Evolutionary conservation across 768 basidiomycete genomes (phyloP), one percentile per base, ranked within the genome.

Genomic region (Pleurotus citrinopileatus): DNA sequence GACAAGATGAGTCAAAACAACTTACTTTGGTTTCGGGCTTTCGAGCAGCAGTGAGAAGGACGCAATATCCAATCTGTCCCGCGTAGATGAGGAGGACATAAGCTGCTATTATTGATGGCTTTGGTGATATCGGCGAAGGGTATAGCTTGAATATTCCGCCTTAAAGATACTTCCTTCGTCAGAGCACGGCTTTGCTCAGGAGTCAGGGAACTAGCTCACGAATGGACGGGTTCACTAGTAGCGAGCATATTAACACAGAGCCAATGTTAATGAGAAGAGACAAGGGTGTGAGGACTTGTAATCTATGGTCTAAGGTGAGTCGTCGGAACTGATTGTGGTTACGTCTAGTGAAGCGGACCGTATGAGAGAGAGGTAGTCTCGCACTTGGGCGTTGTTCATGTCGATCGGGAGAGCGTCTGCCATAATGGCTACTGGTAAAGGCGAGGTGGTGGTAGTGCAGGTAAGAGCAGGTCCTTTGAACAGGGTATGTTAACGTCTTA

Each of bases 251-350:
- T 29, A 88, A 61, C 44, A 87, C 73, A 1, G 83, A 76, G 0
- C 85, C 87, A 38, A 95, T 83, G 63, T 89, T 89, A 54, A 94
- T 81, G 59, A 94, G 77, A 7, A 96, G 75, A 1, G 89, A 88
- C 1, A 96, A 73, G 0, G 94, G 94, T 0, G 93, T 93, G 42
- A 94, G 71, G 19, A 96, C 90, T 65, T 97, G 94, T 3, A 97
- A 78, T 43, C 89, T 81, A 56, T 37, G 1, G 3, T 2, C 2
- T 22, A 19, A 6, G 54, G 25, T 50, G 34, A 23, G 48, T 37
- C 7, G 48, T 37, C 22, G 34, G 29, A 20, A 36, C 48, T 32
- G 8, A 34, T 19, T 19, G 26, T 3, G 15, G 27, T 34, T 17
- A 17, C 15, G 6, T 32, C 15, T 5, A 34, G 15, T 34, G 45